Evolutionary conservation across 441 rosid genomes (phyloP).

Genomic region (Brassica balearica): DNA sequence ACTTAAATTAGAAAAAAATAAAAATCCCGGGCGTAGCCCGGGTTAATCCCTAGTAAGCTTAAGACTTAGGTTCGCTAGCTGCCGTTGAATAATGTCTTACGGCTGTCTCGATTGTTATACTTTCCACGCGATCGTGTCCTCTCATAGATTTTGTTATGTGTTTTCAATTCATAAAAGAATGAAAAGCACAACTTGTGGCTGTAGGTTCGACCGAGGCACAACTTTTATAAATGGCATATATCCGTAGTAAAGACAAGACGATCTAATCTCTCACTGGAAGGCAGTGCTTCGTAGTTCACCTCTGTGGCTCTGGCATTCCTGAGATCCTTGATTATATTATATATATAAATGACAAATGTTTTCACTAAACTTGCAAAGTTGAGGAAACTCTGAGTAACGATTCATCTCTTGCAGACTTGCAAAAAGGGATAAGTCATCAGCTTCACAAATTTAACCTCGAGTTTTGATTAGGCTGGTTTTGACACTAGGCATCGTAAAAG

Average conservation of each 20-base stretch:
- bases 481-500: background rate
- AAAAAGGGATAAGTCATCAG: background rate
- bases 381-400: background rate
- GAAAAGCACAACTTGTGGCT: too few species aligned
- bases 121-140: constrained; percentile 10
- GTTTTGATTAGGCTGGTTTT: background rate
- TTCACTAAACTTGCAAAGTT: background rate
- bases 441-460: background rate
- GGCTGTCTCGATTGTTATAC: constrained; percentile 11
- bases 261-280: too few species aligned
- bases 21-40: too few species aligned
- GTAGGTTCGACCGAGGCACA: too few species aligned
- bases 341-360: background rate
- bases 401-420: background rate
- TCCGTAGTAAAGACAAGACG: too few species aligned
- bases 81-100: constrained; percentile 8
- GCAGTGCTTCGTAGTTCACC: background rate
- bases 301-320: background rate
- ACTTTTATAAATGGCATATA: too few species aligned
- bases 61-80: too few species aligned
- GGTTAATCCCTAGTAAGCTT: too few species aligned
- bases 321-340: background rate
- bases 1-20: too few species aligned
- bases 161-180: too few species aligned
- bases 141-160: too few species aligned